Conservation (phyloP, 192 early-diverging fungal species). For the Geosiphon pyriformis region DNA sequence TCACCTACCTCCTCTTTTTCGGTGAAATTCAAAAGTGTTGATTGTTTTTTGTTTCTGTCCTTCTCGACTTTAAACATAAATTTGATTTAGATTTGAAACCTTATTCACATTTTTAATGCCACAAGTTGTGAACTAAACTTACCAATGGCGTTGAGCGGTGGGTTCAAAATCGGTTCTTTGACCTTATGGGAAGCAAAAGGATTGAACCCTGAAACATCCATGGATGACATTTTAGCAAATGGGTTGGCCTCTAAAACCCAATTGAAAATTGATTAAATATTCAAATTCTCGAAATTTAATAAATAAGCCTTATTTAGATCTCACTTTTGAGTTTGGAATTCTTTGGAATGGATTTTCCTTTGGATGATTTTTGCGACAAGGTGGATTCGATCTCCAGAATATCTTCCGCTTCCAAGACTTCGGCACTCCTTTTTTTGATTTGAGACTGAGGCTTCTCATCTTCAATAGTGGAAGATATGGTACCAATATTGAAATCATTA, state of each 20-base stretch:
- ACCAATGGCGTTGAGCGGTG: background rate
- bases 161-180: background rate
- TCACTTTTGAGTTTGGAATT: background rate
- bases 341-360: background rate
- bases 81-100: no score
- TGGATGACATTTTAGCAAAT: background rate
- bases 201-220: background rate
- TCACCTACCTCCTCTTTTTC: background rate
- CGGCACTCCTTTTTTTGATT: no score
- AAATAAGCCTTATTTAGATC: background rate
- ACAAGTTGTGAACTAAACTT: background rate
- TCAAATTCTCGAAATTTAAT: background rate
- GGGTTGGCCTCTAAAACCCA: background rate
- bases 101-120: background rate
- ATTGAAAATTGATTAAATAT: background rate
- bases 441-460: no score
- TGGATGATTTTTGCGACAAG: background rate
- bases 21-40: background rate
- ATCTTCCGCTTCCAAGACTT: no score
- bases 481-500: no score
- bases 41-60: slow-evolving; percentile 10
- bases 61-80: background rate
- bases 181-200: background rate
- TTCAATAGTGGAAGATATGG: no score
- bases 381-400: background rate